Evolutionary conservation across 768 basidiomycete genomes (phyloP), one percentile per base, ranked within the genome.

Genomic region (Kondoa malvinella): DNA sequence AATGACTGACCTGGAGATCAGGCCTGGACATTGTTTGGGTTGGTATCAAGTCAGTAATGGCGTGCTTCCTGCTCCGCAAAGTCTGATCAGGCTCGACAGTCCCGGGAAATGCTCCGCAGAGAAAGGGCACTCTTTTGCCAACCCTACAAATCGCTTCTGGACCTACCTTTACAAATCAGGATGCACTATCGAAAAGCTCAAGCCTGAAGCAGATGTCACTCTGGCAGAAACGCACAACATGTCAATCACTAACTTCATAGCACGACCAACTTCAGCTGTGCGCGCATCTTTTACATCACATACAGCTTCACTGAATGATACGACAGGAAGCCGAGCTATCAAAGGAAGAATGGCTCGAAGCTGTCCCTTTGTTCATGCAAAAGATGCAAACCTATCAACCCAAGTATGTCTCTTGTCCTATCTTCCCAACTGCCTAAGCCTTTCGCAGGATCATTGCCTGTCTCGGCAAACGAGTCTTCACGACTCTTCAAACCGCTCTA

Each of bases 101-200:
- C 40, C 40, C 8, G 40, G 40, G 12, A 60, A 31, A 25, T 60
- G 58, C 58, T 60, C 58, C 27, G n/a, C 58, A 8, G 8, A 60
- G 58, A 60, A 25, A 60, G 58, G 58, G 58, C n/a, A 50, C n/a
- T 63, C 27, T 2, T 63, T 63, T 34, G 61, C 29, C 61, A 63
- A 63, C 33, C 61, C 61, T 15, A 31, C 61, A 4, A 63, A 63
- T 32, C 61, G 61, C 26, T 63, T 63, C 61, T 63, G 61, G 61
- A 63, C 3, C 3, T 63, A 63, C n/a, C 61, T 63, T 14, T 29
- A 63, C 30, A 63, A 34, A 63, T 31, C 29, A 17, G 61, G 61
- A 17, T 63, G 16, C 15, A 63, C 61, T 3, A 12, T 3, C 3
- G 61, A 63, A n/a, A 3, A 32, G 15, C 61, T 63, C 32, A 63